Percentiles rank a stretch among this genome's conserved stretches.
Conservation (phyloP, 2,329 filamentous ascomycete genomes). For the Aspergillus spinulosporus region DNA sequence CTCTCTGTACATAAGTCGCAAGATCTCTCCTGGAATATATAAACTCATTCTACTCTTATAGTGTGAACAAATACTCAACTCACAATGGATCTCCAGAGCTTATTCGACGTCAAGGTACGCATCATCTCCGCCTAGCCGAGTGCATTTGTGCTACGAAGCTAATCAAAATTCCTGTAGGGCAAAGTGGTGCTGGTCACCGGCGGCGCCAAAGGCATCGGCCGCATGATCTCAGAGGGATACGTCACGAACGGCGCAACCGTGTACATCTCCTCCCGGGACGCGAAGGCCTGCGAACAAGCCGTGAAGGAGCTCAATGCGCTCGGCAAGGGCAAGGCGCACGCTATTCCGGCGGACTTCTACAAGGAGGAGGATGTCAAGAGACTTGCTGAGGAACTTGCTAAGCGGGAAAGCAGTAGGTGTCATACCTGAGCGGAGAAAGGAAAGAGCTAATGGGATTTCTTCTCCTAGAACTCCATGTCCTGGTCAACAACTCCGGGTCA, state of each 20-base stretch:
- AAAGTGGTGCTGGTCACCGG: slow-evolving; percentile 54
- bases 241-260: slow-evolving; percentile 55
- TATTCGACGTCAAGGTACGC: slow-evolving; percentile 62
- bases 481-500: slow-evolving; percentile 56
- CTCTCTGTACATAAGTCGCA: background rate
- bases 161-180: slow-evolving; percentile 28
- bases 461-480: slow-evolving; percentile 45
- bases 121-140: background rate
- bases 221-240: slow-evolving; percentile 58
- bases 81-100: slow-evolving; percentile 55
- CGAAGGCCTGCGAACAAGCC: slow-evolving; percentile 51
- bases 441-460: background rate
- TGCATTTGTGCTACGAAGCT: background rate
- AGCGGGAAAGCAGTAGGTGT: slow-evolving; percentile 56
- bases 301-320: slow-evolving; percentile 51
- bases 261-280: slow-evolving; percentile 55
- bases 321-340: slow-evolving; percentile 53
- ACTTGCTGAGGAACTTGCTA: slow-evolving; percentile 51
- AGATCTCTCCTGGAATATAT: background rate
- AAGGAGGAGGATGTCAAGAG: slow-evolving; percentile 53
- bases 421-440: background rate
- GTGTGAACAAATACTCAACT: background rate
- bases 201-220: slow-evolving; percentile 53
- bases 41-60: background rate
- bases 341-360: slow-evolving; percentile 55